Base-by-base conservation (phyloP, 257 asterid species). In the Primulina tabacum region DNA sequence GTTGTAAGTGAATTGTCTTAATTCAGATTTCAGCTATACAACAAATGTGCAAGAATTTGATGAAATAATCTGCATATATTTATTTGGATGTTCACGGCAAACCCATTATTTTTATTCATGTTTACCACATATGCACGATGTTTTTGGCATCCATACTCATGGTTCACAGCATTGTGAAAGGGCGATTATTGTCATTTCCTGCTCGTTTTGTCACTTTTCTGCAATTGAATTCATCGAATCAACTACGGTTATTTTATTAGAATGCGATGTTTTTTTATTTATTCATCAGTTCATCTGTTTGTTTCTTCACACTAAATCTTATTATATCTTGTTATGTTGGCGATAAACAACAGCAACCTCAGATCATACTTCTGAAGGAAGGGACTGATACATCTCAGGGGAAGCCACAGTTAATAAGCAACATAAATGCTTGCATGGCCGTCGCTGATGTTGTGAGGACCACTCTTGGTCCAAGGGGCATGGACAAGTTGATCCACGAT, bases 361-460 rank as follows among this genome's bases (percentile, higher is more conserved):
- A 94, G 79, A 91, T 94, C 79, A 94, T 91, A 79, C 74, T 94
- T 86, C 92, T 94, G 61, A 92, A 86, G 84, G 99, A 94, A 85
- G 99, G 99, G 74, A 94, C 99, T 16, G 99, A 94, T 69, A 88
- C 98, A 3, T 94, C 99, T 57, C 99, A 94, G 84, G 98, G 99
- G 71, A 94, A 91, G 86, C 84, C 97, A 7, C 99, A 94, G 76
- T 72, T 94, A 77, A 37, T 91, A 40, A 94, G 99, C 90, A 94
- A 94, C 86, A 91, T 94, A 64, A 94, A 88, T 85, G 99, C 98
- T 0, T 94, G 97, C 76, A 79, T 71, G 83, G 96, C 96, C 60
- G 92, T 91, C 59, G 85, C 93, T 70, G 99, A 94, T 83, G 95
- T 94, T 53, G 96, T 91, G 71, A 79, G 98, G 30, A 76, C 89